phyloP scores from a whole-genome alignment of 768 basidiomycete genomes.

The Mrakia blollopis region DNA sequence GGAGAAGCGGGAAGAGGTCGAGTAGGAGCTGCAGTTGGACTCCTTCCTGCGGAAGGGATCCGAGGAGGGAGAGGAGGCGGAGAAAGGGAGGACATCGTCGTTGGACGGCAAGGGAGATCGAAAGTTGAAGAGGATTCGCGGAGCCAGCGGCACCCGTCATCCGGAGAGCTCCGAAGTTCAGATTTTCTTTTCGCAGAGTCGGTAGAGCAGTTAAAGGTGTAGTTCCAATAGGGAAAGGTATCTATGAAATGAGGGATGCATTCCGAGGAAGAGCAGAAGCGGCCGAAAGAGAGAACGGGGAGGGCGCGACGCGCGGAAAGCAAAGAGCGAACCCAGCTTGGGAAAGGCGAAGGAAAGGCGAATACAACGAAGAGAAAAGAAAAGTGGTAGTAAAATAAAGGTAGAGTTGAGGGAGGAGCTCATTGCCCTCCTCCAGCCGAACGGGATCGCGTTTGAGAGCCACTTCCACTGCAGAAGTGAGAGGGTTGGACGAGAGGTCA shows the following conservation, averaged over 20 bases:
- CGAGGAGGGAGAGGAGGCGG: slow-evolving; percentile 11
- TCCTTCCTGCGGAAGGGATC: neutral
- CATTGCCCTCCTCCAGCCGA: neutral
- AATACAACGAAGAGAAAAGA: neutral
- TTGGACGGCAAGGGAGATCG: neutral
- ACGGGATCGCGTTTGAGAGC: no score
- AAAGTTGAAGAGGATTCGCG: no score
- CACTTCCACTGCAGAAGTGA: no score
- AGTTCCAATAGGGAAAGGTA: no score
- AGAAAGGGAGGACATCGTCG: neutral
- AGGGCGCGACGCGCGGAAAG: neutral
- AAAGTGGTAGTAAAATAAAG: no score
- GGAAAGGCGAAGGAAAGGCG: no score
- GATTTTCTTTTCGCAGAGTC: no score
- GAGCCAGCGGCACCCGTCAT: no score
- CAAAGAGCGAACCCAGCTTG: neutral
- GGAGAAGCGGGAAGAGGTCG: neutral
- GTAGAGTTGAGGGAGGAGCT: neutral
- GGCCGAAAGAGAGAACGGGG: neutral
- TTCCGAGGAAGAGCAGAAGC: neutral
- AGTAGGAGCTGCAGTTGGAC: neutral
- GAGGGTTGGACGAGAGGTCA: no score
- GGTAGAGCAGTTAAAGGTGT: no score
- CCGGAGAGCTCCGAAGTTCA: no score
- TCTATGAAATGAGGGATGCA: no score